These are phyloP conservation scores for Nicotiana tabacum DNA, from an alignment of 257 asterid genomes.

Conservation along the genomic window DNA sequence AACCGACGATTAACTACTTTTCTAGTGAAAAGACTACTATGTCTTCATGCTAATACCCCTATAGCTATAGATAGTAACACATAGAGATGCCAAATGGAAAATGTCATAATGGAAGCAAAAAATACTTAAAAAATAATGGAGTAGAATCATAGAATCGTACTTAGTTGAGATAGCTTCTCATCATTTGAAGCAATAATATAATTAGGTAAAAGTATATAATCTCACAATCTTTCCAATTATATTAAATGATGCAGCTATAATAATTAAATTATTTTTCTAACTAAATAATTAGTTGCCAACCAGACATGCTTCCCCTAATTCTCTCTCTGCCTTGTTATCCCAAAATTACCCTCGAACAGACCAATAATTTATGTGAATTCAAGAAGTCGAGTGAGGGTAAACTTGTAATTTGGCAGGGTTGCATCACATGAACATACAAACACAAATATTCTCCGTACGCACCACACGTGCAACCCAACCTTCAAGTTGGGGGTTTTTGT, in stretches of 20 bases:
- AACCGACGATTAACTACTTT: too few relatives aligned
- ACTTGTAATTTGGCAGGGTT: neutral
- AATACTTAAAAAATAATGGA: neutral
- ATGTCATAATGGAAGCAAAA: neutral
- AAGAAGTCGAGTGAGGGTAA: neutral
- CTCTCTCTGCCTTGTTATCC: neutral
- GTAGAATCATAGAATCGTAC: neutral
- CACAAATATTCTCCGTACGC: neutral
- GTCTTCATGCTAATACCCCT: too few relatives aligned
- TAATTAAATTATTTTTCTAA: neutral
- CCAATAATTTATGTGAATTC: neutral
- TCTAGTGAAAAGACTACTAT: too few relatives aligned
- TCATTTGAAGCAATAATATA: constrained; percentile 31
- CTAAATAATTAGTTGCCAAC: constrained; percentile 2
- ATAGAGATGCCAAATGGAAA: neutral
- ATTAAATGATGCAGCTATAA: neutral
- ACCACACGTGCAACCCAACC: constrained; percentile 29
- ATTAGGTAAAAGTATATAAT: constrained; percentile 16
- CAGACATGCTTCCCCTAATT: neutral
- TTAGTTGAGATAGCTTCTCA: constrained; percentile 19
- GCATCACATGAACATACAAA: neutral
- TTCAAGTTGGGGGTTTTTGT: neutral
- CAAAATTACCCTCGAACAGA: neutral
- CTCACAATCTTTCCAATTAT: neutral
- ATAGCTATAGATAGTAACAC: too few relatives aligned